Percentiles rank a stretch among this genome's conserved stretches.
These are phyloP conservation scores for Zygosaccharomyces pseudobailii DNA, from an alignment of 1,139 yeast species.

Conservation along the genomic window DNA sequence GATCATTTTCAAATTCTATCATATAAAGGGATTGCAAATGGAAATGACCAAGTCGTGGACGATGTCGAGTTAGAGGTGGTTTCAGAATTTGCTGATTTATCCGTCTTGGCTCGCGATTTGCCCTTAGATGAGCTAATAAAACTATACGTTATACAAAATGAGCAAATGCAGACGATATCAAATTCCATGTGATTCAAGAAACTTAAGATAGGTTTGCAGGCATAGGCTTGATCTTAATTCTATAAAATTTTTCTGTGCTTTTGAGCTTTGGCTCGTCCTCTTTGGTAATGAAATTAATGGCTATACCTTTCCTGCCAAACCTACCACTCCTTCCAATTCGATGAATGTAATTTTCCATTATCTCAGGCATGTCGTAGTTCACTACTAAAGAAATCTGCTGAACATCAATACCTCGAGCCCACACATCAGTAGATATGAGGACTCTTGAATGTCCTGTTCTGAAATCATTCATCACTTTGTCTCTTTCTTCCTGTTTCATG, in stretches of 20 bases:
- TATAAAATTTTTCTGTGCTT: slow-evolving; percentile 73
- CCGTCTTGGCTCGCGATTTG: slow-evolving; percentile 11
- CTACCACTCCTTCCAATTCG: slow-evolving; percentile 94
- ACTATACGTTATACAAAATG: slow-evolving; percentile 37
- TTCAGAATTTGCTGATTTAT: slow-evolving; percentile 25
- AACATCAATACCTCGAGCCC: slow-evolving; percentile 98
- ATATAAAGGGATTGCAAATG: slow-evolving; percentile 10
- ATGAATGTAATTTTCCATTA: slow-evolving; percentile 85
- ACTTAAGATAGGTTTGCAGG: slow-evolving; percentile 64
- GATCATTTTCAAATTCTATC: slow-evolving; percentile 31
- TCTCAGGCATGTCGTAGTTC: slow-evolving; percentile 83
- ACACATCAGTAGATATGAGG: slow-evolving; percentile 88
- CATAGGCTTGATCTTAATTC: slow-evolving; percentile 78
- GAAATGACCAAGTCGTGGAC: slow-evolving; percentile 6
- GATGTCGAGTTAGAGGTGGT: slow-evolving; percentile 30
- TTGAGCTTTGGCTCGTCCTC: slow-evolving; percentile 57
- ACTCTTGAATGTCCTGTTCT: slow-evolving; percentile 76
- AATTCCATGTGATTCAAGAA: slow-evolving; percentile 15
- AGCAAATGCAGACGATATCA: slow-evolving; percentile 32
- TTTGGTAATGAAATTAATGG: slow-evolving; percentile 77
- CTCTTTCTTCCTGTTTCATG: slow-evolving; percentile 92
- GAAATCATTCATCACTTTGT: slow-evolving; percentile 81
- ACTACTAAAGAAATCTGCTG: slow-evolving; percentile 95
- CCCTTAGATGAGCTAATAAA: slow-evolving; percentile 33
- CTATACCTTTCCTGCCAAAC: slow-evolving; percentile 94